Percentiles rank a stretch among this genome's conserved stretches.
These are phyloP conservation scores for Discostella pseudostelligera DNA, from an alignment of 108 stramenopile species.

Conservation along the genomic window DNA sequence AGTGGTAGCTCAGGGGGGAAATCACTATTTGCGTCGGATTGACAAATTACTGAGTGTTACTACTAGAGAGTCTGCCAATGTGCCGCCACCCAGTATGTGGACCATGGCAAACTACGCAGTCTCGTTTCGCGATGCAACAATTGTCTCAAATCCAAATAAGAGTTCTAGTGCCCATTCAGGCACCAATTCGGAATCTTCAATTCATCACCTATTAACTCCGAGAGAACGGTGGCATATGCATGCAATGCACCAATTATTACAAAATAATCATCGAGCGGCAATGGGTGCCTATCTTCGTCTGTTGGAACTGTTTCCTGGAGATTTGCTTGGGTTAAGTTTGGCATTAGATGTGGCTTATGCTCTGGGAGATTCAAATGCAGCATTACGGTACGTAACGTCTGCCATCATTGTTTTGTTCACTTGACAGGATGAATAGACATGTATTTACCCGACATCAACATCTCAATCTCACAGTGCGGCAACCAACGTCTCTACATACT, in stretches of 20 bases:
- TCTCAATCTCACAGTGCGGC: constrained; percentile 33
- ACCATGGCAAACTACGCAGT: constrained; percentile 51
- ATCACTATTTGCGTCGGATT: constrained; percentile 57
- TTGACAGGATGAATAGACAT: background rate
- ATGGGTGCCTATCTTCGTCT: constrained; percentile 57
- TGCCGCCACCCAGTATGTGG: constrained; percentile 22
- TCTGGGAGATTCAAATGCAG: constrained; percentile 61
- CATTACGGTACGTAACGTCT: constrained; percentile 41
- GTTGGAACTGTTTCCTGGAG: constrained; percentile 72
- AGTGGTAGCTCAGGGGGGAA: constrained; percentile 68
- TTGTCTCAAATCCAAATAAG: background rate
- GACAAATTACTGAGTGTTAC: constrained; percentile 49
- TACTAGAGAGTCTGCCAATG: background rate
- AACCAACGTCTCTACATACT: constrained; percentile 75
- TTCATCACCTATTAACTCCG: constrained; percentile 39
- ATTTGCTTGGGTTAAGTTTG: constrained; percentile 72
- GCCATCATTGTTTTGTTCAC: background rate
- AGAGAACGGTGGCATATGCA: constrained; percentile 67
- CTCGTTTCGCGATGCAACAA: constrained; percentile 30
- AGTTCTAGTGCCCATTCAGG: background rate
- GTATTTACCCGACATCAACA: background rate
- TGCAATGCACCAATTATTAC: constrained; percentile 58
- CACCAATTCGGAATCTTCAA: background rate
- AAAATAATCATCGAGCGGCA: constrained; percentile 63
- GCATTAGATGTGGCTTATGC: constrained; percentile 76